Evolutionary conservation across 2,329 filamentous ascomycete species (phyloP), one percentile per base, ranked within the genome.

Genomic region (Ophiostoma quercus): DNA sequence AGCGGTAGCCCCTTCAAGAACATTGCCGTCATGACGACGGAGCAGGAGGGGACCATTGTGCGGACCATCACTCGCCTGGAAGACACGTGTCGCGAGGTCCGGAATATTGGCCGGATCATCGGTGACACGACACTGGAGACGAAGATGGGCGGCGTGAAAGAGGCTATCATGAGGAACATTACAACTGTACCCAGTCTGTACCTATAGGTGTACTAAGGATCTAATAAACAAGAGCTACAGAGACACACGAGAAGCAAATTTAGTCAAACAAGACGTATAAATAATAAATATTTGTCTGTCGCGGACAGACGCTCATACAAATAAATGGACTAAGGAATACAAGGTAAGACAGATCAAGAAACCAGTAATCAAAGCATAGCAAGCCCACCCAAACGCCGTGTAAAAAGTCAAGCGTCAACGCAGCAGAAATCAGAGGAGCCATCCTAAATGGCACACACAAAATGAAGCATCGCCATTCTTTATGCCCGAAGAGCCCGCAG

Each of bases 1-100:
- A 85, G 92, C 67, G 95, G 95, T 34, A 98, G 98, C 92, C 94
- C 92, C 68, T 99, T 99, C 84, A 96, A 96, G 80, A 94, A 95
- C 74, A 99, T 99, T 74, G 98, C 94, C 0, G 91, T 94, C 74
- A 81, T 99, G 77, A 99, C 95, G 8, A 94, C 98, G 78, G 94
- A 99, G 70, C 88, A 98, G 76, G 95, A 99, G 79, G 95, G 95
- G 1, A 98, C 95, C 0, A 98, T 99, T 80, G 95, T 99, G 66
- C 84, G 95, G 68, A 94, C 95, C 1, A 98, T 99, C 75, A 96
- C 93, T 60, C 84, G 95, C 34, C 82, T 99, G 71, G 95, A 99
- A 76, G 95, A 99, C 84, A 97, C 93, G 9, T 99, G 95, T 77
- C 85, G 95, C 66, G 95, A 99, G 80, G 95, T 98, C 70, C 97